These are phyloP conservation scores for Globisporangium sylvaticum DNA, from an alignment of 352 stramenopile genomes.

Conservation along the genomic window DNA sequence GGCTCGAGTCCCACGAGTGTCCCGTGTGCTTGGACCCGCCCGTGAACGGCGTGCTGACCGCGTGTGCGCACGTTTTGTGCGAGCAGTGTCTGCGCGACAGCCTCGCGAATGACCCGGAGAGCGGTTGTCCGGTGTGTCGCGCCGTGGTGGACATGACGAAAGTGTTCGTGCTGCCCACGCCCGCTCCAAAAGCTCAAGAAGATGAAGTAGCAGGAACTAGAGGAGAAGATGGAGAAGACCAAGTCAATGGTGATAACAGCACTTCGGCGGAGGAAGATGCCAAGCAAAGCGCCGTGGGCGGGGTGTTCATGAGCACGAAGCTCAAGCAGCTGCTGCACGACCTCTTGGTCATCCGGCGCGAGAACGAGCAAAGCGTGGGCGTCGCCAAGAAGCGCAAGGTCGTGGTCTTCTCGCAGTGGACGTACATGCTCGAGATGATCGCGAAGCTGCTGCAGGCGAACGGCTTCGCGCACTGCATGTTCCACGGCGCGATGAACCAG, in stretches of 20 bases:
- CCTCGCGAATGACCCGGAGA: conserved; percentile 50
- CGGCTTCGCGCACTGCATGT: conserved; percentile 50
- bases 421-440: conserved; percentile 85
- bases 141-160: conserved; percentile 54
- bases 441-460: conserved; percentile 43
- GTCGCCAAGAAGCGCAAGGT: conserved; percentile 59
- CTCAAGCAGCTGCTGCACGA: conserved; percentile 63
- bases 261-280: background rate
- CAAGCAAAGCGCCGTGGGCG: conserved; percentile 13
- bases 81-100: conserved; percentile 64
- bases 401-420: conserved; percentile 91
- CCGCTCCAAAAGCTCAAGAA: conserved; percentile 15
- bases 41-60: conserved; percentile 65
- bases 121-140: conserved; percentile 76
- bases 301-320: conserved; percentile 65
- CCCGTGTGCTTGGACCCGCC: conserved; percentile 82
- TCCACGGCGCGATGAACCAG: conserved; percentile 74
- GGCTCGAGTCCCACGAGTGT: conserved; percentile 77
- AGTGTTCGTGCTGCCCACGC: conserved; percentile 45
- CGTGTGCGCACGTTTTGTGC: conserved; percentile 86
- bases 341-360: conserved; percentile 49
- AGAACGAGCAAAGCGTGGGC: conserved; percentile 31
- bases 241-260: background rate
- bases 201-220: background rate
- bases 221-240: background rate